Evolutionary conservation across 164 flowering plant species (phyloP), one percentile per base, ranked within the genome.

Genomic region (Malania oleifera): DNA sequence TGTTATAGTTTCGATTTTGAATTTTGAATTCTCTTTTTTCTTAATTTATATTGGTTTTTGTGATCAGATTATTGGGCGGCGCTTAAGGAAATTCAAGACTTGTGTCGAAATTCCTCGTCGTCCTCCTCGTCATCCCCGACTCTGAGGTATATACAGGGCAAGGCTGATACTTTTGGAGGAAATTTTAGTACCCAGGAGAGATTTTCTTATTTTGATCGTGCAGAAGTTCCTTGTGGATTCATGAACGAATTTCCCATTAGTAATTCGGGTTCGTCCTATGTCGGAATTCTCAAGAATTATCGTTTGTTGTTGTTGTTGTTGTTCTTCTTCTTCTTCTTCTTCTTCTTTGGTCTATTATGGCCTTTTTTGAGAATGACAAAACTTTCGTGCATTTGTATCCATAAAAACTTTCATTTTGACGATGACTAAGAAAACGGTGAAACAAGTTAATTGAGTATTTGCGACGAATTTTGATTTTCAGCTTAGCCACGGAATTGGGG

Each of bases 201-300:
- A 37, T 31, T 77, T 48, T 78, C 86, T 29, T 83, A 74, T 69
- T 90, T 80, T 57, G 61, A 79, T 76, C 80, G 67, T 60, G 35
- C 24, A 1, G 70, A 72, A 54, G 62, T 93, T 47, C 96, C 97
- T 15, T 90, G 98, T 66, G 98, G 97, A 49, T 87, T 93, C 70
- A 72, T 86, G 53, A 84, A 76, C 64, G 66, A 71, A 22, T 85
- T 87, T 56, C 91, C 89, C 0, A 62, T 87, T 24, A 70, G 73
- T 60, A 38, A 75, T 59, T 60, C 79, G 46, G 95, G 98, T 85
- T 50, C 66, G 86, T 69, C 50, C 28, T 22, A 2, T 18, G 11
- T 0, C 12, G 18, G 59, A 38, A 37, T 55, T 24, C 18, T 24
- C 31, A 1, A 28, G 19, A 39, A 23, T 54, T 6, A 7, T 23